Evolutionary conservation across 495 filamentous ascomycete genomes (phyloP).

Genomic region (Platismatia glauca): DNA sequence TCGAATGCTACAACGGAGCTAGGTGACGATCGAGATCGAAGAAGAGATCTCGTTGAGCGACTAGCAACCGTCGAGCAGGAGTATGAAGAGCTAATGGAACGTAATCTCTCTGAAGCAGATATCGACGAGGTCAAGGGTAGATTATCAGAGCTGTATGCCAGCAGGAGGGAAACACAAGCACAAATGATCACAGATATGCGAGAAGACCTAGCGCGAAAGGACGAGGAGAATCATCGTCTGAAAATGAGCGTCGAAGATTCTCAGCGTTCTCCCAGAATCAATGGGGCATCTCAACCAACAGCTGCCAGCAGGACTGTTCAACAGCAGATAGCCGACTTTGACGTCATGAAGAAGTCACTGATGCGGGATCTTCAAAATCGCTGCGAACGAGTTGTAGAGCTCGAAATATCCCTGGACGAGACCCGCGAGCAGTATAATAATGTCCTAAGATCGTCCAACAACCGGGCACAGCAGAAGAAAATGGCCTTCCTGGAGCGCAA

Average conservation of each 20-base stretch:
- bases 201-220: slow-evolving; percentile 58
- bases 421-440: slow-evolving; percentile 98
- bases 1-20: slow-evolving; percentile 57
- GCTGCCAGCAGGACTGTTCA: slow-evolving; percentile 87
- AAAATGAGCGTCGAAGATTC: slow-evolving; percentile 66
- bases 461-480: slow-evolving; percentile 98
- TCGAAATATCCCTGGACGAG: slow-evolving; percentile 94
- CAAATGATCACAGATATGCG: slow-evolving; percentile 64
- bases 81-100: slow-evolving; percentile 71
- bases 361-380: slow-evolving; percentile 98
- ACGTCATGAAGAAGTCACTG: slow-evolving; percentile 98
- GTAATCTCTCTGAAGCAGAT: slow-evolving; percentile 70
- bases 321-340: slow-evolving; percentile 96
- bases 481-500: slow-evolving; percentile 99
- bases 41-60: slow-evolving; percentile 61
- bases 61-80: slow-evolving; percentile 64
- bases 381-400: slow-evolving; percentile 93
- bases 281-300: slow-evolving; percentile 42
- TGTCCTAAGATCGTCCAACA: slow-evolving; percentile 89
- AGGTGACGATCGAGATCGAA: slow-evolving; percentile 52
- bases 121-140: slow-evolving; percentile 72
- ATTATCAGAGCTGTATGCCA: slow-evolving; percentile 64
- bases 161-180: slow-evolving; percentile 60
- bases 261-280: slow-evolving; percentile 59
- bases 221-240: slow-evolving; percentile 67